Percentiles rank a stretch among this genome's conserved stretches.
Conservation (phyloP, 2,329 filamentous ascomycete genomes). For the Phoma herbarum region DNA sequence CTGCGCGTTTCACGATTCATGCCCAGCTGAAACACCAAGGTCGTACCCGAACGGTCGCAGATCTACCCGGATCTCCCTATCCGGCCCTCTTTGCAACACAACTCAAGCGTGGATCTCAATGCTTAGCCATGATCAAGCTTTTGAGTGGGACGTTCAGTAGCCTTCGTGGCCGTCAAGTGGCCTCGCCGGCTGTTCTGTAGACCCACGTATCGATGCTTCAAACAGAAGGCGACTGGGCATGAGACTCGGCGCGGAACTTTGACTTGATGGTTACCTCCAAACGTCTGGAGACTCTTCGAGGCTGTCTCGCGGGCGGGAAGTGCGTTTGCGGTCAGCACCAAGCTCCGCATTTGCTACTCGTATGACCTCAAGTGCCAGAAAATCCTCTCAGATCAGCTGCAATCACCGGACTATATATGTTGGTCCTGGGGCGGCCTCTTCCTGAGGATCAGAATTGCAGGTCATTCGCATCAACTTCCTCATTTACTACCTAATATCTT, state of each 20-base stretch:
- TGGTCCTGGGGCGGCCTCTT: slow-evolving; percentile 5
- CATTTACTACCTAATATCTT: slow-evolving; percentile 9
- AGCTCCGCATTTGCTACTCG: slow-evolving; percentile 15
- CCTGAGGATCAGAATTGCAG: slow-evolving; percentile 29
- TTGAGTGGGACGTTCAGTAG: background rate
- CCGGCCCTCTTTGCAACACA: slow-evolving; percentile 16
- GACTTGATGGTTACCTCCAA: background rate
- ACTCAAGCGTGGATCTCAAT: slow-evolving; percentile 14
- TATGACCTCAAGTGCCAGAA: background rate
- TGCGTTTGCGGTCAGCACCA: slow-evolving; percentile 21
- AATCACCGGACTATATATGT: slow-evolving; percentile 21
- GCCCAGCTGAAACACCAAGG: slow-evolving; percentile 22
- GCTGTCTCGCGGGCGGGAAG: slow-evolving; percentile 13
- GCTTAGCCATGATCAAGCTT: slow-evolving; percentile 17
- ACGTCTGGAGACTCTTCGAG: slow-evolving; percentile 9
- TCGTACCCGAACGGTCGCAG: slow-evolving; percentile 20
- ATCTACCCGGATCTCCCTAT: slow-evolving; percentile 13
- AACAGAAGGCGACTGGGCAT: slow-evolving; percentile 18
- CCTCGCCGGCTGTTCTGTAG: background rate
- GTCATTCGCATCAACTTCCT: slow-evolving; percentile 25
- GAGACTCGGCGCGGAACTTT: slow-evolving; percentile 21
- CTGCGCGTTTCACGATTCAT: slow-evolving; percentile 15
- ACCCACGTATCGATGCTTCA: slow-evolving; percentile 11
- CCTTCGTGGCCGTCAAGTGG: slow-evolving; percentile 3
- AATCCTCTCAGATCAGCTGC: background rate